Conservation (phyloP, 1,284 basidiomycete genomes). For the Ceratobasidium papillatum region DNA sequence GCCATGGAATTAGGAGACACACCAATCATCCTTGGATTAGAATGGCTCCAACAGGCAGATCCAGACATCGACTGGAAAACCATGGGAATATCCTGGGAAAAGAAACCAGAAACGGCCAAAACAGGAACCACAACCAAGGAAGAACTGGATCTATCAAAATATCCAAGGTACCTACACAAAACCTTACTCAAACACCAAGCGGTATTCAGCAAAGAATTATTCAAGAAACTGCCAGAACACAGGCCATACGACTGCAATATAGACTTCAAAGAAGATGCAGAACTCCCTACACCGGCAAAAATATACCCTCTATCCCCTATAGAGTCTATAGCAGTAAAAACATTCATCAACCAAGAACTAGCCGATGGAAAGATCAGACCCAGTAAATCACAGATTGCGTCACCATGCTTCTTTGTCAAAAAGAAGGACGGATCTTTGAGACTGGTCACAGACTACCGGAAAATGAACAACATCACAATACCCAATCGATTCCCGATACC, state of each 20-base stretch:
- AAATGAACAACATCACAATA: constrained; percentile 31
- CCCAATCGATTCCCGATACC: constrained; percentile 8
- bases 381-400: constrained; percentile 35
- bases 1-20: background rate
- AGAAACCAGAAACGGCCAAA: too few species aligned
- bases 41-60: constrained; percentile 5
- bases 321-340: constrained; percentile 19
- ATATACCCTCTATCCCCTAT: constrained; percentile 25
- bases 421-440: background rate
- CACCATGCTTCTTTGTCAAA: constrained; percentile 36
- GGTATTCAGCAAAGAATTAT: too few species aligned
- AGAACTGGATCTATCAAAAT: too few species aligned
- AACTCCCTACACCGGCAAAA: background rate
- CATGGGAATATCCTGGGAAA: too few species aligned
- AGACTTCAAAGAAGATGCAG: constrained; percentile 8
- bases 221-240: too few species aligned
- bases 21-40: background rate
- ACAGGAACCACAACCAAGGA: too few species aligned
- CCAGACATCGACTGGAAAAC: constrained; percentile 40
- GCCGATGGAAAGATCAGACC: constrained; percentile 8
- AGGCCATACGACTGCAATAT: constrained; percentile 42
- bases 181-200: too few species aligned
- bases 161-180: too few species aligned
- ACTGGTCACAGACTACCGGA: constrained; percentile 21
- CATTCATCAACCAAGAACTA: constrained; percentile 32